These are phyloP conservation scores for Drosera spatulata DNA, from an alignment of 179 eudicot species.

Conservation along the genomic window DNA sequence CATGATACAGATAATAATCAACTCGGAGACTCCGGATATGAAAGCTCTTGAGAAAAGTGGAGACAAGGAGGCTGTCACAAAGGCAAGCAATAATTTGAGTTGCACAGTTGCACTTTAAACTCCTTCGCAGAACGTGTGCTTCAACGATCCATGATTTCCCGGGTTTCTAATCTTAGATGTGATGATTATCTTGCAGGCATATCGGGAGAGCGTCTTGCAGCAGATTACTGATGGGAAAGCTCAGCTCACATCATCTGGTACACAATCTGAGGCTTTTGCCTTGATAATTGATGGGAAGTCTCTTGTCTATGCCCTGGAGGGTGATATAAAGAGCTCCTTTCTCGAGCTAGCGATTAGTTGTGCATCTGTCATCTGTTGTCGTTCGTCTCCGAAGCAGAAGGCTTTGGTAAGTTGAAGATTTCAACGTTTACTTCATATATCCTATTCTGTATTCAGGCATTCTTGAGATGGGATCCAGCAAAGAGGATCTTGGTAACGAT, in stretches of 20 bases:
- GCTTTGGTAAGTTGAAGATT: conserved; percentile 35
- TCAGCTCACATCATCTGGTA: conserved; percentile 25
- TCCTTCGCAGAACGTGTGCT: not conserved
- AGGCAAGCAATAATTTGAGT: conserved; percentile 31
- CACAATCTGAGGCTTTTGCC: conserved; percentile 58
- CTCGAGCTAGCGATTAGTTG: conserved; percentile 70
- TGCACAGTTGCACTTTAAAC: not conserved
- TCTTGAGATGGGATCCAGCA: no score
- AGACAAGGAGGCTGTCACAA: conserved; percentile 40
- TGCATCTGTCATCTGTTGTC: conserved; percentile 93
- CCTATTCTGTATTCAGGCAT: no score
- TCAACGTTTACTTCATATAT: not conserved
- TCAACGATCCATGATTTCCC: no score
- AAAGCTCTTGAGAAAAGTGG: conserved; percentile 45
- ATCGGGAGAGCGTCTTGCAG: conserved; percentile 45
- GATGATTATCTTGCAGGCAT: conserved; percentile 46
- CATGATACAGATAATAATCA: conserved; percentile 43
- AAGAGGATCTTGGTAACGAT: no score
- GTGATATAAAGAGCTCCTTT: conserved; percentile 47
- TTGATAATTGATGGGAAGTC: conserved; percentile 89
- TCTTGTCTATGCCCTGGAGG: conserved; percentile 69
- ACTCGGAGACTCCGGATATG: conserved; percentile 58
- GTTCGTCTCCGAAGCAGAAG: conserved; percentile 90
- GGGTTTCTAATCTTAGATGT: no score
- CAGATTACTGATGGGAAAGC: conserved; percentile 58